Base-by-base conservation (phyloP, 768 basidiomycete genomes). In the Serendipita sp. region DNA sequence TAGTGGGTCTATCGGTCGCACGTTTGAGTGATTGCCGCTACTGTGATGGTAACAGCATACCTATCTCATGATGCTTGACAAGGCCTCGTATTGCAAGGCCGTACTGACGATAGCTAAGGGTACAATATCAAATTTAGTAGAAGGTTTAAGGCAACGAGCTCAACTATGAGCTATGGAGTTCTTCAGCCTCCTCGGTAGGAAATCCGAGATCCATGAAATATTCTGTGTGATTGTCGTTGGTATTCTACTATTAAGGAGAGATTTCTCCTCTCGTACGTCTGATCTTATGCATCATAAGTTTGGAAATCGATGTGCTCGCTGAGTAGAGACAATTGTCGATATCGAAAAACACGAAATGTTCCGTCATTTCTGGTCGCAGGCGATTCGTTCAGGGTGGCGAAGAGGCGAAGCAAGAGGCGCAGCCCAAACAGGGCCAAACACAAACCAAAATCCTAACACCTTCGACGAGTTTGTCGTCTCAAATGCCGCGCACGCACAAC, bases 291-390 rank as follows among this genome's bases (percentile, higher is more conserved):
- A 85, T 84, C 91, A 93, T 91, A 16, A 81, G 84, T 67, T 87
- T 82, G 3, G 85, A 83, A 63, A 92, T 88, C 72, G 79, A 83
- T 18, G 83, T 77, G 69, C 80, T 85, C 0, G 87, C 82, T 5
- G 89, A 88, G 72, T 92, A 93, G 15, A 93, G 78, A 2, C 89
- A 91, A 70, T 93, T 91, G 74, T 92, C 91, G 66, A 92, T 89
- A 71, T 91, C 90, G 66, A 92, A 83, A 81, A 85, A 91, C 62
- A 89, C 78, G 58, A 90, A 74, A 67, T 73, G 73, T 13, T 52
- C 18, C 7, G 48, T 23, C 48, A 52, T 52, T 10, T 5, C n/a
- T 7, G 48, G 44, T 81, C 78, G 77, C 88, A 86, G 73, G 67
- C 32, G 44, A 69, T 48, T 68, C 67, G 65, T 58, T 23, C 18